phyloP scores from a whole-genome alignment of 257 asterid genomes.

The Striga asiatica region DNA sequence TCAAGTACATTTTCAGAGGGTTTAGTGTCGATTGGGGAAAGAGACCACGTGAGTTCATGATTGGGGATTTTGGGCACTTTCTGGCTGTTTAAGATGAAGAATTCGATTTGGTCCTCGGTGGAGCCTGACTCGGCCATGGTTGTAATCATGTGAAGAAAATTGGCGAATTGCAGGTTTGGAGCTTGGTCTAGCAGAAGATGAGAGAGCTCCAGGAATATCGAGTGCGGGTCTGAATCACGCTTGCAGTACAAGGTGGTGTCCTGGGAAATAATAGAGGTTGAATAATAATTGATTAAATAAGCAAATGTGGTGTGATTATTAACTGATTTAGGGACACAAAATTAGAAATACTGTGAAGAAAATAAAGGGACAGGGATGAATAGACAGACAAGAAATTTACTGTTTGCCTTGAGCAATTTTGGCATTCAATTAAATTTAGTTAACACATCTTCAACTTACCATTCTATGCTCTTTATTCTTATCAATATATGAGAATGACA shows the following conservation, averaged over 20 bases:
- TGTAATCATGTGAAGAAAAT: slow-evolving; percentile 84
- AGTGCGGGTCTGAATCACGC: slow-evolving; percentile 54
- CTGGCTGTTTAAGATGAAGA: slow-evolving; percentile 71
- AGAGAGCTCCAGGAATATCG: slow-evolving; percentile 70
- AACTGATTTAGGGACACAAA: no score
- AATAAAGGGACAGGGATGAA: no score
- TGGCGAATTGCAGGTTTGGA: slow-evolving; percentile 70
- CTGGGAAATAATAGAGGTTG: slow-evolving; percentile 35
- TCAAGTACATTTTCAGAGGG: slow-evolving; percentile 19
- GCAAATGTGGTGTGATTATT: no score
- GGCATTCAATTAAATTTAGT: no score
- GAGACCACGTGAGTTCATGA: slow-evolving; percentile 62
- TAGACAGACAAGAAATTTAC: no score
- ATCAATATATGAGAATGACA: not conserved
- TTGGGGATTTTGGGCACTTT: slow-evolving; percentile 62
- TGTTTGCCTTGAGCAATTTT: no score
- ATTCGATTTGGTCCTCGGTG: slow-evolving; percentile 67
- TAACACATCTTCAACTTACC: no score
- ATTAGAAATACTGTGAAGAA: no score
- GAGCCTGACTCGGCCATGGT: slow-evolving; percentile 82
- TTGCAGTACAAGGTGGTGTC: slow-evolving; percentile 55
- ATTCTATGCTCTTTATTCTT: no score
- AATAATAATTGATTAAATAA: no score
- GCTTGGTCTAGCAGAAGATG: slow-evolving; percentile 41
- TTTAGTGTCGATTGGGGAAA: slow-evolving; percentile 29